Percentiles rank a stretch among this genome's conserved stretches.
Evolutionary conservation across 1,139 yeast species (phyloP).

Genomic region (Suhomyces bribrorum): DNA sequence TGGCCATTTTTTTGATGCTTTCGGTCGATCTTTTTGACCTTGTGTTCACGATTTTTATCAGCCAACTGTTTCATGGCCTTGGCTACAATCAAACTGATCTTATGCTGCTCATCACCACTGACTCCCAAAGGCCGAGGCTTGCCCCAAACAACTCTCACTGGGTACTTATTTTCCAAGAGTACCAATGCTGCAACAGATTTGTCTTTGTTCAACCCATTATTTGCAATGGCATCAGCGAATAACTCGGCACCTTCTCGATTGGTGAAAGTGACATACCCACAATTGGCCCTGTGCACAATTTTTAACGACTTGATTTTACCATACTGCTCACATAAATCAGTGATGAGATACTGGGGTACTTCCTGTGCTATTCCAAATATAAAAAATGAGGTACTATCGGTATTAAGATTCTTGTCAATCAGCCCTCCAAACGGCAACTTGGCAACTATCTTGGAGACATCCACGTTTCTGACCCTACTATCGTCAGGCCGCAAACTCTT

Average conservation of each 20-base stretch:
- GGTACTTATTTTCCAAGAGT: conserved; percentile 36
- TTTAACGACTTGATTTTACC: conserved; percentile 53
- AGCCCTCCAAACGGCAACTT: conserved; percentile 65
- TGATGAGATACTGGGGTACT: conserved; percentile 62
- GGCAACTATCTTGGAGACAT: conserved; percentile 50
- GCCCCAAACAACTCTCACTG: conserved; percentile 70
- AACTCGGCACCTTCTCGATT: conserved; percentile 54
- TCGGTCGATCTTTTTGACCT: not conserved
- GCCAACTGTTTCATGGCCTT: conserved; percentile 61
- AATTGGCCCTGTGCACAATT: conserved; percentile 60
- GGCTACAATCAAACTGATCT: conserved; percentile 54
- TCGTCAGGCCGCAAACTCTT: conserved; percentile 10
- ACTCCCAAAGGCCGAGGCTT: conserved; percentile 52
- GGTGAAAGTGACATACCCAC: conserved; percentile 63
- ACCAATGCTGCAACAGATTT: conserved; percentile 37
- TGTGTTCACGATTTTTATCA: conserved; percentile 31
- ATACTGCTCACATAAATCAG: conserved; percentile 45
- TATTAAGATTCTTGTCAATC: conserved; percentile 45
- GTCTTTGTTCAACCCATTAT: conserved; percentile 31
- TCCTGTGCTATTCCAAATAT: conserved; percentile 70
- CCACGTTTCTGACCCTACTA: conserved; percentile 35
- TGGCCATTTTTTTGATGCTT: conserved; percentile 1
- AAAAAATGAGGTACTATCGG: conserved; percentile 54
- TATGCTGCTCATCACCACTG: conserved; percentile 48
- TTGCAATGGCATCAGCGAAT: conserved; percentile 43